Conservation (phyloP, 352 stramenopile species). For the Phytophthora constricta region DNA sequence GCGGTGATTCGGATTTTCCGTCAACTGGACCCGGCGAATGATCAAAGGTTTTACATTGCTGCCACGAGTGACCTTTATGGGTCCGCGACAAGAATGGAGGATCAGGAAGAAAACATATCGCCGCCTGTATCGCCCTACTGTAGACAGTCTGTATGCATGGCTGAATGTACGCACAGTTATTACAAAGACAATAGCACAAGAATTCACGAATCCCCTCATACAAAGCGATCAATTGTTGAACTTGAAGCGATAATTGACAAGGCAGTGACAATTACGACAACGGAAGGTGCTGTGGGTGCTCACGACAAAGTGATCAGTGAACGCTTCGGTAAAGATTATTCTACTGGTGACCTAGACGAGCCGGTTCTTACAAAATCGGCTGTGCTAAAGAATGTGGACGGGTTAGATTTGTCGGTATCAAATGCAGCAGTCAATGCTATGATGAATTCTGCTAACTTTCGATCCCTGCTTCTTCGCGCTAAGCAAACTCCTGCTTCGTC, state of each 20-base stretch:
- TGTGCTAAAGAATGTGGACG: slow-evolving; percentile 1
- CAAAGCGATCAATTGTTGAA: background rate
- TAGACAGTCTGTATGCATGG: background rate
- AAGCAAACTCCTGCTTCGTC: background rate
- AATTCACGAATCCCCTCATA: background rate
- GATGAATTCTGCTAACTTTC: slow-evolving; percentile 3
- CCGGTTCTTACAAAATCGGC: background rate
- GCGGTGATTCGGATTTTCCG: background rate
- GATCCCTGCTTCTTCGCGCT: background rate
- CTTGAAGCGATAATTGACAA: background rate
- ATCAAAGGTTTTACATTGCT: background rate
- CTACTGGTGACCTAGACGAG: background rate
- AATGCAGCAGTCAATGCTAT: background rate
- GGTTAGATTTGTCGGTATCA: background rate
- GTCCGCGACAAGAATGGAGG: background rate
- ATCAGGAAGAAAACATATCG: background rate
- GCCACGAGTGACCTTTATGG: slow-evolving; percentile 3
- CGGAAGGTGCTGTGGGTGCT: background rate
- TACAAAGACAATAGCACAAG: background rate
- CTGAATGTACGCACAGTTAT: background rate
- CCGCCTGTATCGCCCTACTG: background rate
- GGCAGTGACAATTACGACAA: background rate
- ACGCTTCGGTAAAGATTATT: background rate
- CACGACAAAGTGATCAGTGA: background rate
- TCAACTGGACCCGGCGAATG: background rate